Evolutionary conservation across 768 basidiomycete genomes (phyloP).

Genomic region (Mrakia gelida): DNA sequence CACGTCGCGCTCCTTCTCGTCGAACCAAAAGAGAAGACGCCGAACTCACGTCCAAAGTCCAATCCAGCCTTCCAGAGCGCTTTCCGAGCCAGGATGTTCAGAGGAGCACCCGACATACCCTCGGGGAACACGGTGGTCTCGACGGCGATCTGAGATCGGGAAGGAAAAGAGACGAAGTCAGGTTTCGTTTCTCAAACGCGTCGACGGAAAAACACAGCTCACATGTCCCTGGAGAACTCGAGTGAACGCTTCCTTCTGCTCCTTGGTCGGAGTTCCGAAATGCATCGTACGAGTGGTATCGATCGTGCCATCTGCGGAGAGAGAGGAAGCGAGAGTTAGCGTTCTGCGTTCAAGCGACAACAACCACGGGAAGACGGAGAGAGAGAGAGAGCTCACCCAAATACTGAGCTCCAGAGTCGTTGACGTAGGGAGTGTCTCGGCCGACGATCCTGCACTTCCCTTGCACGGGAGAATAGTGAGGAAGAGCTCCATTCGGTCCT

Average conservation of each 20-base stretch:
- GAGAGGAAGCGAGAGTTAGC: conserved; percentile 50
- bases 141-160: conserved; percentile 66
- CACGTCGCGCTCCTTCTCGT: neutral
- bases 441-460: conserved; percentile 67
- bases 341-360: neutral
- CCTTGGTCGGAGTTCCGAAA: conserved; percentile 79
- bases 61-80: conserved; percentile 38
- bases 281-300: conserved; percentile 60
- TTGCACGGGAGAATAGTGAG: conserved; percentile 82
- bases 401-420: conserved; percentile 69
- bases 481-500: conserved; percentile 86
- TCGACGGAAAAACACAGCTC: conserved; percentile 43
- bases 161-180: conserved; percentile 27
- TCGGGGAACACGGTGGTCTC: conserved; percentile 85
- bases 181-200: neutral
- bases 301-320: conserved; percentile 64
- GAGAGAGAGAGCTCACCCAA: conserved; percentile 31
- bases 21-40: conserved; percentile 36
- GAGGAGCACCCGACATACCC: conserved; percentile 73
- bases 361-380: neutral
- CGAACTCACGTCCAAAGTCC: conserved; percentile 44
- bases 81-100: conserved; percentile 69
- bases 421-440: conserved; percentile 76
- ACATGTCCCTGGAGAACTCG: conserved; percentile 94
- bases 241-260: conserved; percentile 86